Conservation (phyloP, 192 early-diverging fungal genomes). For the Coemansia sp. region DNA sequence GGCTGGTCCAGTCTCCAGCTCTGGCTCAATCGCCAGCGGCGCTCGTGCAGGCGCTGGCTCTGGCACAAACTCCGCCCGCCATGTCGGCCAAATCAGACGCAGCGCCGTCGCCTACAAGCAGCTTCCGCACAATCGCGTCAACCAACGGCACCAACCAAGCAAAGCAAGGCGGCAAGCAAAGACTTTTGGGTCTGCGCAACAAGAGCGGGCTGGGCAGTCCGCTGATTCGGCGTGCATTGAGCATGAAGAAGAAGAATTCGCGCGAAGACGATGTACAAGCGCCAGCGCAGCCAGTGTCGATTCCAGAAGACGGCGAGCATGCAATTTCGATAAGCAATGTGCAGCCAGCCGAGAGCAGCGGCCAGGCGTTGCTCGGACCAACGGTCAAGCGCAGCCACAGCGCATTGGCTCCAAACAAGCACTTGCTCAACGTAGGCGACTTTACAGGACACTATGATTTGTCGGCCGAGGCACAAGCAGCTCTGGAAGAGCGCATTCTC, state of each 20-base stretch:
- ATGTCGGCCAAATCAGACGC: not conserved
- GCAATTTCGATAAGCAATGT: not conserved
- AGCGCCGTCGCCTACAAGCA: not conserved
- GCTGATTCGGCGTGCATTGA: slow-evolving; percentile 40
- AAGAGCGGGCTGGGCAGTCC: slow-evolving; percentile 31
- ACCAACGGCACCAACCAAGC: not conserved
- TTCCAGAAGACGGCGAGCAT: slow-evolving; percentile 19
- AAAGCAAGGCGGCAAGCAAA: slow-evolving; percentile 7
- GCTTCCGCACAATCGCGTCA: not conserved
- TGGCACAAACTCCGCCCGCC: not conserved
- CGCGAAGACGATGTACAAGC: slow-evolving; percentile 3
- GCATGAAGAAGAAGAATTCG: slow-evolving; percentile 33
- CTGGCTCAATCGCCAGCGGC: not conserved
- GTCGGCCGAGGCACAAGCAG: slow-evolving; percentile 22
- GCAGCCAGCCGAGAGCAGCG: slow-evolving; percentile 1
- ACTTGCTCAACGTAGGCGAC: slow-evolving; percentile 3
- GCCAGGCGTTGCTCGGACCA: not conserved
- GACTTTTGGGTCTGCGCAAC: slow-evolving; percentile 23
- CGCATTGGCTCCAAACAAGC: not conserved
- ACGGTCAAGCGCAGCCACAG: slow-evolving; percentile 1
- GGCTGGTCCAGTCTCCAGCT: not conserved
- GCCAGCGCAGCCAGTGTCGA: slow-evolving; percentile 5
- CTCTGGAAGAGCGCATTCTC: slow-evolving; percentile 25
- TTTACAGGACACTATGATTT: slow-evolving; percentile 12
- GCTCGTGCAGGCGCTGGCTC: not conserved